phyloP scores from a whole-genome alignment of 768 basidiomycete genomes.

The Coprinellus aureogranulatus region DNA sequence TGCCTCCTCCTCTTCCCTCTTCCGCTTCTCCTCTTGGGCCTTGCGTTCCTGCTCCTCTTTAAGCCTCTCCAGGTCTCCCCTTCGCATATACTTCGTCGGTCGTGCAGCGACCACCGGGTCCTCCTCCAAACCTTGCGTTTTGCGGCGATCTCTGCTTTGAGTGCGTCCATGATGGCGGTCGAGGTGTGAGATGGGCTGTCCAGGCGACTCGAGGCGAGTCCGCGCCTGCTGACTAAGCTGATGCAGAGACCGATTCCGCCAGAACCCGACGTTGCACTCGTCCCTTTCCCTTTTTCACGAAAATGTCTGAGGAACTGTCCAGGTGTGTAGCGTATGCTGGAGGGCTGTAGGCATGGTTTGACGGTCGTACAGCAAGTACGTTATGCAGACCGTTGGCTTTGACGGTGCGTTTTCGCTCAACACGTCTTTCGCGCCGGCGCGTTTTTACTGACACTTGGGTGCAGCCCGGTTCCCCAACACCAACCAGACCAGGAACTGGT shows the following conservation, averaged over 20 bases:
- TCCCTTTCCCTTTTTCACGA: not conserved
- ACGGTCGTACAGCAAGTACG: constrained; percentile 60
- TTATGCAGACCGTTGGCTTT: constrained; percentile 93
- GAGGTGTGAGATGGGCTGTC: constrained; percentile 8
- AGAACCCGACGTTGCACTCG: constrained; percentile 30
- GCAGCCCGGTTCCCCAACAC: constrained; percentile 85
- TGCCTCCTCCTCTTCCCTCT: constrained; percentile 30
- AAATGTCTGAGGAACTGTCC: constrained; percentile 59
- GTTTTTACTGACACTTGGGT: constrained; percentile 12
- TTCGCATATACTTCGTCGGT: constrained; percentile 84
- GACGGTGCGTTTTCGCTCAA: constrained; percentile 56
- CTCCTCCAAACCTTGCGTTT: constrained; percentile 80
- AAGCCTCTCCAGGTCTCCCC: constrained; percentile 83
- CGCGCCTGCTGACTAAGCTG: constrained; percentile 34
- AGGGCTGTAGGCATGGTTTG: not conserved
- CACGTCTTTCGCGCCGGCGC: not conserved
- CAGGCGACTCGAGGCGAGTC: constrained; percentile 18
- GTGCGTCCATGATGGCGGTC: constrained; percentile 68
- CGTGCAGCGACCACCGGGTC: constrained; percentile 38
- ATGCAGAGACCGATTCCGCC: constrained; percentile 30
- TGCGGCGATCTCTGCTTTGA: constrained; percentile 82
- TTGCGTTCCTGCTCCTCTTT: constrained; percentile 48
- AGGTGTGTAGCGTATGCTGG: constrained; percentile 38
- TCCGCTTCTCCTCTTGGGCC: constrained; percentile 32
- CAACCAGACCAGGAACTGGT: constrained; percentile 98